phyloP scores from a whole-genome alignment of 2,329 filamentous ascomycete genomes.

The Aspergillus pseudoviridinutans region DNA sequence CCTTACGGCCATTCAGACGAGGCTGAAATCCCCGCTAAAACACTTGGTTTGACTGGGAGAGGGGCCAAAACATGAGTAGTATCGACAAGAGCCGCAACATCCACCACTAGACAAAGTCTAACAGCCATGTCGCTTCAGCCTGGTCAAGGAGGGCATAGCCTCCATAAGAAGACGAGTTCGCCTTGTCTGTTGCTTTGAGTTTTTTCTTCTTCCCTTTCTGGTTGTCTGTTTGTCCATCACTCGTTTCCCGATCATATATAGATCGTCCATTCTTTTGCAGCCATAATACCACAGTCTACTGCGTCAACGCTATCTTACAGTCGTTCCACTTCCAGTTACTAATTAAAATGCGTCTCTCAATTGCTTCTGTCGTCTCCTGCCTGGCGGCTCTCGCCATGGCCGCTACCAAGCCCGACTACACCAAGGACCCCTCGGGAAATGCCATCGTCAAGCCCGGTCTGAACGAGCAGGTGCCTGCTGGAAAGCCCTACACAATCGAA shows the following conservation, averaged over 20 bases:
- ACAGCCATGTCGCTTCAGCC: neutral
- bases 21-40: neutral
- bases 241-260: neutral
- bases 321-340: neutral
- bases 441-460: conserved; percentile 51
- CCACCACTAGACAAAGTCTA: neutral
- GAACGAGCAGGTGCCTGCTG: conserved; percentile 51
- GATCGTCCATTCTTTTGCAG: neutral
- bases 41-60: neutral
- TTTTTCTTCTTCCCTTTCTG: neutral
- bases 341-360: conserved; percentile 38
- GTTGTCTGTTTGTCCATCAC: neutral
- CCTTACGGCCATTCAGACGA: neutral
- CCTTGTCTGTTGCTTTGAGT: neutral
- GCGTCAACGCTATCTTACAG: too few species aligned
- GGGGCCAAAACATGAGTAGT: neutral
- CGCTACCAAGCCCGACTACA: conserved; percentile 35
- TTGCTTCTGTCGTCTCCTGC: conserved; percentile 30
- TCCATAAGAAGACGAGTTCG: neutral
- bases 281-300: too few species aligned
- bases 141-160: neutral
- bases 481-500: conserved; percentile 54
- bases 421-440: conserved; percentile 46
- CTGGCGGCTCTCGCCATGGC: conserved; percentile 38
- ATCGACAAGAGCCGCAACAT: neutral